phyloP scores from a whole-genome alignment of 139 green algal genomes.

The Haematococcus lacustris region DNA sequence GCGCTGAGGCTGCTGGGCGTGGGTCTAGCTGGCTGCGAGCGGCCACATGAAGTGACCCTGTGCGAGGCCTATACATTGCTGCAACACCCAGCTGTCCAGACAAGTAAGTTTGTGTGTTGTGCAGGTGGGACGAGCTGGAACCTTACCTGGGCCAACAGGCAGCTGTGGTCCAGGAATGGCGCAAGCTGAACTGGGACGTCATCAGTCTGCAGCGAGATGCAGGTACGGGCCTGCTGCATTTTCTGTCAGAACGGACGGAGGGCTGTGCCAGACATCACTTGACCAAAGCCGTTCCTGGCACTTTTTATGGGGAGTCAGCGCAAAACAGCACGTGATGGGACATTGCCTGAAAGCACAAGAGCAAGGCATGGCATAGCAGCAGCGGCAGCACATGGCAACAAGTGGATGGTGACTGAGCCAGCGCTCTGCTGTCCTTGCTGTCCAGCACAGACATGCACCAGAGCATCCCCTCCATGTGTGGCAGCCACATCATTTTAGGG shows the following conservation, averaged over 20 bases:
- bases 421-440: not conserved
- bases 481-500: not conserved
- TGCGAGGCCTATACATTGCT: too few relatives aligned
- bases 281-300: not conserved
- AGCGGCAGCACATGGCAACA: not conserved
- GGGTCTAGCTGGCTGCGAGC: too few relatives aligned
- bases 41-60: too few relatives aligned
- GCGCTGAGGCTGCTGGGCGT: too few relatives aligned
- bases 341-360: not conserved
- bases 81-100: too few relatives aligned
- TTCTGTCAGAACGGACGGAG: too few relatives aligned
- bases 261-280: not conserved
- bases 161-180: not conserved
- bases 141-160: slow-evolving; percentile 1
- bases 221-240: too few relatives aligned
- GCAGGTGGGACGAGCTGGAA: slow-evolving; percentile 5
- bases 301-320: not conserved
- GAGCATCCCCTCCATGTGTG: not conserved
- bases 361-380: not conserved
- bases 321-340: not conserved
- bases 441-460: not conserved
- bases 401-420: not conserved
- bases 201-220: not conserved
- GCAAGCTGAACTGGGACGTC: not conserved
- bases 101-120: too few relatives aligned